Evolutionary conservation across 2,329 filamentous ascomycete genomes (phyloP), one percentile per base, ranked within the genome.

Genomic region (Waltergamsia citrina): DNA sequence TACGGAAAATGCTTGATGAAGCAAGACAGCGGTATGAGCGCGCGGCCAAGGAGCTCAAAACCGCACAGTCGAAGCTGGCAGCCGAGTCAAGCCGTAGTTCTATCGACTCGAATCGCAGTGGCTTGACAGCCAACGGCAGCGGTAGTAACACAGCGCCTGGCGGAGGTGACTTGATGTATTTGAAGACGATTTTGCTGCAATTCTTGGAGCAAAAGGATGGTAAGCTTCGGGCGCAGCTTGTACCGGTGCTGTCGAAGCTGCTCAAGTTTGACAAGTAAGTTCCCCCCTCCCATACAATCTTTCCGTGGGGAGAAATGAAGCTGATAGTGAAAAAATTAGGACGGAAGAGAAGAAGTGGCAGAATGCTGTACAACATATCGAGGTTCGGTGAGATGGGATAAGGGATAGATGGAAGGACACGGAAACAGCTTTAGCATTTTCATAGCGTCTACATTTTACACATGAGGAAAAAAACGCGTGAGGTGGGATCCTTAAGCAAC

Each of bases 301-400:
- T 8, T 25, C 18, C 20, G 15, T 27, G 15, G 15, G 21, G 12
- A 35, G 34, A 37, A 34, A 16, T 20, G 7, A n/a, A 20, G 4
- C n/a, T 9, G 29, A 8, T 14, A 14, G 16, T 11, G 16, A 25
- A 11, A 24, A 8, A n/a, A 30, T 16, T 32, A 71, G 68, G 41
- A 46, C 57, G 20, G 87, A 94, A 45, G 83, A 92, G 59, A 80
- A 92, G 58, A 90, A 85, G 58, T 94, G 86, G 85, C 75, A 81
- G 58, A 73, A 78, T 14, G 86, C 82, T 3, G 78, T 94, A 12
- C 67, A 73, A 39, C 64, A 70, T 34, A 60, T 69, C 23, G 58
- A 54, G 12, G 55, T 53, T 28, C 48, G 57, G 33, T 59, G 33
- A 43, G n/a, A n/a, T n/a, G n/a, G n/a, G n/a, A n/a, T n/a, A n/a